These are phyloP conservation scores for Cyberlindnera euphorbiae DNA, from an alignment of 805 yeast species.

Conservation along the genomic window DNA sequence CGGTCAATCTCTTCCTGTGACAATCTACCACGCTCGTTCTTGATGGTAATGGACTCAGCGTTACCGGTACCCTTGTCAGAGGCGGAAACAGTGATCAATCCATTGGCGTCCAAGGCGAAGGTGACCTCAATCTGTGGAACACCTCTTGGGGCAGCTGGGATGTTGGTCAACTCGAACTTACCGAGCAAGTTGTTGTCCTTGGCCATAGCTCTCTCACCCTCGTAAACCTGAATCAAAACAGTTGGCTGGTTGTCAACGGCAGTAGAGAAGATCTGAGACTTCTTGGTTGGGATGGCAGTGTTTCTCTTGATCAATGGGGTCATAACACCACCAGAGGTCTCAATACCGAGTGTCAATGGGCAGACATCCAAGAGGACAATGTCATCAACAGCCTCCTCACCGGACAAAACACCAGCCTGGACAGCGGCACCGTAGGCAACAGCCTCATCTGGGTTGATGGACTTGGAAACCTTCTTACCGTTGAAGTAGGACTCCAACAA, in stretches of 20 bases:
- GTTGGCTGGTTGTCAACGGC: constrained; percentile 97
- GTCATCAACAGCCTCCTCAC: constrained; percentile 91
- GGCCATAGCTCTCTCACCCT: constrained; percentile 94
- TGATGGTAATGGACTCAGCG: constrained; percentile 83
- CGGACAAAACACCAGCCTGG: constrained; percentile 96
- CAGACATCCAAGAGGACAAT: constrained; percentile 88
- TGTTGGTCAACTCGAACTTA: constrained; percentile 79
- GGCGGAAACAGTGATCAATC: constrained; percentile 82
- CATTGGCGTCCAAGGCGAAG: constrained; percentile 83
- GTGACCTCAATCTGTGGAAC: constrained; percentile 88
- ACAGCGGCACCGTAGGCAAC: constrained; percentile 99
- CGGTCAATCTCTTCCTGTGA: constrained; percentile 92
- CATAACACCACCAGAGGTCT: constrained; percentile 97
- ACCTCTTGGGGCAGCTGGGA: constrained; percentile 91
- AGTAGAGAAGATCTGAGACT: constrained; percentile 92
- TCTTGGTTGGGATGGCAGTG: constrained; percentile 93
- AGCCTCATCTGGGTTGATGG: constrained; percentile 99
- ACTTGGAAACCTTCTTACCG: constrained; percentile 95
- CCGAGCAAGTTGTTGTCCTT: constrained; percentile 90
- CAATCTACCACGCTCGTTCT: constrained; percentile 92
- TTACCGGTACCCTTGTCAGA: constrained; percentile 94
- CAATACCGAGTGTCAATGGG: constrained; percentile 92
- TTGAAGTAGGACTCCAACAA: constrained; percentile 84
- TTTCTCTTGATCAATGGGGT: constrained; percentile 92
- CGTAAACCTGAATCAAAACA: constrained; percentile 88